Conservation (phyloP, 805 yeast species). For the Candida coquimbonensis region DNA sequence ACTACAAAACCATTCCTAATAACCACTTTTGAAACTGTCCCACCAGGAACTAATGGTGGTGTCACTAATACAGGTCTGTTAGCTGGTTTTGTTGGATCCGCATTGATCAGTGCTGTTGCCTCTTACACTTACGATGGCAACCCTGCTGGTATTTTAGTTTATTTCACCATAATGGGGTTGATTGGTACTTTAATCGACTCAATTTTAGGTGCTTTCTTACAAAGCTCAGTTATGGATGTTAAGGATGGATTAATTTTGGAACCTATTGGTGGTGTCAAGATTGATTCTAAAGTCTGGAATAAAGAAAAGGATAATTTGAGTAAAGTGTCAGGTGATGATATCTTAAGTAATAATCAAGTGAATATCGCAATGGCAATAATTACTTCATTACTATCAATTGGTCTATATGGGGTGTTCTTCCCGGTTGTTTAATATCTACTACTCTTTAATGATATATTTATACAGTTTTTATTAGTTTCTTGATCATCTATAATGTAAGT, state of each 20-base stretch:
- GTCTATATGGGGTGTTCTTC: conserved; percentile 11
- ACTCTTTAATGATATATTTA: background rate
- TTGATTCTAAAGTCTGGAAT: conserved; percentile 19
- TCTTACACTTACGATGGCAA: conserved; percentile 17
- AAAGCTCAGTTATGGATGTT: conserved; percentile 27
- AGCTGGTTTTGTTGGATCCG: conserved; percentile 31
- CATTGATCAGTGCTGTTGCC: conserved; percentile 26
- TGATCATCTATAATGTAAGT: background rate
- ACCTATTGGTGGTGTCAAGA: conserved; percentile 28
- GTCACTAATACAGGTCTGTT: conserved; percentile 30
- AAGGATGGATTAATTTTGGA: conserved; percentile 24
- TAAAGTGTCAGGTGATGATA: conserved; percentile 27
- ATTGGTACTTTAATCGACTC: conserved; percentile 35
- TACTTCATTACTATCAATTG: conserved; percentile 25
- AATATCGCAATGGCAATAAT: conserved; percentile 29
- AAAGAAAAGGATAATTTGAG: conserved; percentile 16
- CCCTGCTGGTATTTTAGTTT: conserved; percentile 18
- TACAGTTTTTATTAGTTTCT: background rate
- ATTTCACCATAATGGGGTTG: conserved; percentile 27
- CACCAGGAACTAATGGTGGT: conserved; percentile 43
- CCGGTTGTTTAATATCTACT: background rate
- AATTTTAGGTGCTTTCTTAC: conserved; percentile 34
- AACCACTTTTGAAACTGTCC: conserved; percentile 33
- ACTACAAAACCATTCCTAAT: conserved; percentile 30
- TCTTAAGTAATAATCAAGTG: conserved; percentile 35